Percentiles rank a stretch among this genome's conserved stretches.
phyloP scores from a whole-genome alignment of 2,329 filamentous ascomycete genomes.

The Elsinoe ampelina region DNA sequence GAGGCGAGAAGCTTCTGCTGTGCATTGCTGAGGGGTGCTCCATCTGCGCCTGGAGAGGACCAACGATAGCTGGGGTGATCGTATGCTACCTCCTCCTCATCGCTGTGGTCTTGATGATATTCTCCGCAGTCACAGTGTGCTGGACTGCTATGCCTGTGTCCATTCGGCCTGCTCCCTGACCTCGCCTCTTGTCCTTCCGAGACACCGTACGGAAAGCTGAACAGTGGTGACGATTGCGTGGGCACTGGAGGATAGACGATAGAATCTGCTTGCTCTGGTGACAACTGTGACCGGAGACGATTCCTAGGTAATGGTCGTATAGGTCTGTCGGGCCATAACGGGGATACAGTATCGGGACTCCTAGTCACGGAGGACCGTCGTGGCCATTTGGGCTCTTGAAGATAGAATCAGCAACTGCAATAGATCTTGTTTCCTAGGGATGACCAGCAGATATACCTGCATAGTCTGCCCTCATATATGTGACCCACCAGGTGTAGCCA shows the following conservation, averaged over 20 bases:
- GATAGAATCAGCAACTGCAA: background rate
- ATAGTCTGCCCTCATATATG: background rate
- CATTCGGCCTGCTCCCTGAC: constrained; percentile 13
- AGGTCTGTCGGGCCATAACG: constrained; percentile 77
- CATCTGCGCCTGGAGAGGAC: constrained; percentile 31
- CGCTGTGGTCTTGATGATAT: constrained; percentile 47
- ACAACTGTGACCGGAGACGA: constrained; percentile 76
- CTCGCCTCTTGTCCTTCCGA: constrained; percentile 21
- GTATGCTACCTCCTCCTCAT: constrained; percentile 44
- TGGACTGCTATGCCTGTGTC: constrained; percentile 14
- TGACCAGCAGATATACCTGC: background rate
- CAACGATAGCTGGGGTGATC: constrained; percentile 32
- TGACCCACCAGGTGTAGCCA: constrained; percentile 13
- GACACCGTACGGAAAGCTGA: constrained; percentile 54
- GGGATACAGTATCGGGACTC: constrained; percentile 59
- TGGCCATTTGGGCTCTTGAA: constrained; percentile 14
- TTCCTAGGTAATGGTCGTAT: constrained; percentile 89
- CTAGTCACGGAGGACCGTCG: constrained; percentile 17
- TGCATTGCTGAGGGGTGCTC: constrained; percentile 23
- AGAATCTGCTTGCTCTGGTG: constrained; percentile 70
- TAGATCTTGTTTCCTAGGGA: background rate
- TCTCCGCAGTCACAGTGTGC: constrained; percentile 37
- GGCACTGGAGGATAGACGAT: constrained; percentile 74
- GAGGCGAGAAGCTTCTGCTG: constrained; percentile 28
- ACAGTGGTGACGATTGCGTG: constrained; percentile 62